These are phyloP conservation scores for Botrytis cinerea DNA, from an alignment of 2,329 filamentous ascomycete genomes.

Conservation along the genomic window DNA sequence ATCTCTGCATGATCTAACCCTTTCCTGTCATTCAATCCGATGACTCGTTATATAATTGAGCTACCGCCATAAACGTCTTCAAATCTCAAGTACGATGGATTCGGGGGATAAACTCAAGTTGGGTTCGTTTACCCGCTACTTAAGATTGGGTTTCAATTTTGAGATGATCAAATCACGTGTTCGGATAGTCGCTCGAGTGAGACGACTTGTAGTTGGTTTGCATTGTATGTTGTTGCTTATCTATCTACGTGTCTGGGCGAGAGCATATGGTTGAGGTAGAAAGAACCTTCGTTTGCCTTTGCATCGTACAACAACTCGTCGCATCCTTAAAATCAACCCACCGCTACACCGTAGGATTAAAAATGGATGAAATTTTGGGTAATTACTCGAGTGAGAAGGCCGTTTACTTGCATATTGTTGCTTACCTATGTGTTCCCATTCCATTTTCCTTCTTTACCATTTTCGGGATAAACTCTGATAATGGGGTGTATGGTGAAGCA, in stretches of 20 bases:
- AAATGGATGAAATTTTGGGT: background rate
- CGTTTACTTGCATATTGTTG: slow-evolving; percentile 5
- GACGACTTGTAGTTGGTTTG: background rate
- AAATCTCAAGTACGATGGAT: background rate
- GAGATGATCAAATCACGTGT: background rate
- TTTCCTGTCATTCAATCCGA: background rate
- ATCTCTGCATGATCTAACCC: slow-evolving; percentile 9
- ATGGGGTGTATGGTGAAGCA: background rate
- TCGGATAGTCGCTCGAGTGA: background rate
- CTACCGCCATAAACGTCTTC: background rate
- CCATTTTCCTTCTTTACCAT: background rate
- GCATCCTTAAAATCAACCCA: background rate
- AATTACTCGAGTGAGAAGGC: background rate
- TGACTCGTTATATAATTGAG: background rate
- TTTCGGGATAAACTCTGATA: background rate
- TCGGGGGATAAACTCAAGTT: background rate
- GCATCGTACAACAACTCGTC: background rate
- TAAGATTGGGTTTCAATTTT: background rate
- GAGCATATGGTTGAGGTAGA: background rate
- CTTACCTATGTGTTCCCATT: slow-evolving; percentile 12
- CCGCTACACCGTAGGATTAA: background rate
- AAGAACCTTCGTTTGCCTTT: background rate
- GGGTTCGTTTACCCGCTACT: background rate
- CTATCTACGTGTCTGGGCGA: background rate
- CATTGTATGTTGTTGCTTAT: background rate